Base-by-base conservation (phyloP, 192 early-diverging fungal species). In the Coemansia sp. region DNA sequence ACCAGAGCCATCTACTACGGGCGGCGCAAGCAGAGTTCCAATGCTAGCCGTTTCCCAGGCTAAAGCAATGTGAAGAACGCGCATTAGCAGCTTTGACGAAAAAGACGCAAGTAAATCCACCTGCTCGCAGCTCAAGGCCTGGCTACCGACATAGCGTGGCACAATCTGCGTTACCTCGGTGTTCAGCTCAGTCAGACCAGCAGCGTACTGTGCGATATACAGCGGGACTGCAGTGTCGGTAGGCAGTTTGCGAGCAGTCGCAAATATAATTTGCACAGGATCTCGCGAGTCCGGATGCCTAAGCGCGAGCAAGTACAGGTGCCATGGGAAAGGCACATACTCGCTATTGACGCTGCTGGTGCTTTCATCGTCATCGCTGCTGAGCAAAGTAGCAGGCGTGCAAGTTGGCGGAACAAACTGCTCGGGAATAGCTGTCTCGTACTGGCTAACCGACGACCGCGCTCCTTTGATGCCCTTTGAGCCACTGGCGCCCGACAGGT, bases 11-110 rank as follows among this genome's bases (percentile, higher is more conserved):
- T 74, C 58, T 1, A 25, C 34, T 8, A 58, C 45, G 4, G 81
- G 37, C 1, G 88, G 88, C 1, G 70, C 82, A 21, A 90, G 21
- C 25, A 86, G 68, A 26, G 76, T 82, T 0, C 85, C 77, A 32
- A 84, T 58, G 23, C 78, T 63, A 11, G 72, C 67, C 21, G 76
- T 35, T 4, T 66, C 48, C 61, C 85, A 86, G 18, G 57, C 35
- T 45, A 82, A 80, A 4, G 60, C 67, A 48, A 66, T 68, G 19
- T 78, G 70, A 25, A 72, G 51, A 5, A 85, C 62, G 6, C 81
- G 70, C 7, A 61, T 45, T 31, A 84, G 57, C 6, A 82, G 23
- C 10, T 73, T 61, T 3, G 84, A 48, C 0, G 82, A 86, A 41
- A 80, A 88, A n/a, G 75, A 58, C 6, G 70, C 77, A 1, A 86